Percentiles rank a stretch among this genome's conserved stretches.
Conservation (phyloP, 371 early-diverging fungal genomes). For the Syncephalis plumigaleata region DNA sequence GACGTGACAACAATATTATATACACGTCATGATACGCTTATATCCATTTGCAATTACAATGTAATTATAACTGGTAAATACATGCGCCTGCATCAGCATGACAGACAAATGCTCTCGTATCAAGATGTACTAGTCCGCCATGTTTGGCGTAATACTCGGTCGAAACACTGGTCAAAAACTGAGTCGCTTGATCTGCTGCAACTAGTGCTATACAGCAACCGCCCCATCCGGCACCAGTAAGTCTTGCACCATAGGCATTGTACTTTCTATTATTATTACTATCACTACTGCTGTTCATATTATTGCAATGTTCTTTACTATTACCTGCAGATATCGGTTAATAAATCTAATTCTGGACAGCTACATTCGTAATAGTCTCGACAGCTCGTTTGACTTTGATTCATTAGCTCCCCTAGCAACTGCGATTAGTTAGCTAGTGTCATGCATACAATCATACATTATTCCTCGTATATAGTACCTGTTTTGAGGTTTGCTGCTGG, state of each 20-base stretch:
- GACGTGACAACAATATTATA: too few relatives aligned
- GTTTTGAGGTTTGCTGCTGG: slow-evolving; percentile 10
- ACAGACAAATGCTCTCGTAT: too few relatives aligned
- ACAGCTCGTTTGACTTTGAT: slow-evolving; percentile 75
- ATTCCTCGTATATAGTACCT: too few relatives aligned
- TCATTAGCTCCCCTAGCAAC: slow-evolving; percentile 76
- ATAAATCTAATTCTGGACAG: slow-evolving; percentile 68
- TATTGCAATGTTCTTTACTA: slow-evolving; percentile 7
- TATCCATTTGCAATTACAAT: too few relatives aligned
- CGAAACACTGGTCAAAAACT: slow-evolving; percentile 22
- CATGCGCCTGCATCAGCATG: too few relatives aligned
- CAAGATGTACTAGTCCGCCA: too few relatives aligned
- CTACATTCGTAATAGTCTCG: slow-evolving; percentile 69
- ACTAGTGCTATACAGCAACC: slow-evolving; percentile 83
- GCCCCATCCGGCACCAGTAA: slow-evolving; percentile 96
- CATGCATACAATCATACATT: too few relatives aligned
- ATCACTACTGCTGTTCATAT: slow-evolving; percentile 25
- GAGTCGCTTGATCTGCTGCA: slow-evolving; percentile 32
- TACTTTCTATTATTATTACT: too few relatives aligned
- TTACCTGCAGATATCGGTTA: slow-evolving; percentile 47
- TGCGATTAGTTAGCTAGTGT: too few relatives aligned
- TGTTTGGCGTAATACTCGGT: background rate
- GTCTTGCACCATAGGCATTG: slow-evolving; percentile 59
- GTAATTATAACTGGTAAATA: too few relatives aligned
- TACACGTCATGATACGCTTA: too few relatives aligned